Evolutionary conservation across 345 rosid species (phyloP).

Genomic region (Dipteronia dyeriana): DNA sequence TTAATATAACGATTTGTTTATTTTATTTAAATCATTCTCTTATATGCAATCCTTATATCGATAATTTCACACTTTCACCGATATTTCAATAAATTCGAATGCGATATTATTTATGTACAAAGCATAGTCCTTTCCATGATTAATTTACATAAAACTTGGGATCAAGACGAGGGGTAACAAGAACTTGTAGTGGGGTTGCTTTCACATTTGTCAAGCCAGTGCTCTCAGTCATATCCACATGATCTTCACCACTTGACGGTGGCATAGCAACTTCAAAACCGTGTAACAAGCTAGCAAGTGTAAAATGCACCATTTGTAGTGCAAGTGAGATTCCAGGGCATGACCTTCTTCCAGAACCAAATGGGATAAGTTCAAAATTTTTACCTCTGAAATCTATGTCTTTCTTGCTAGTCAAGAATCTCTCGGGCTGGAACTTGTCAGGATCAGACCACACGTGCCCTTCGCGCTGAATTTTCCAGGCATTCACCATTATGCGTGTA

Average conservation of each 20-base stretch:
- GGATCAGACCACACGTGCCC: constrained; percentile 26
- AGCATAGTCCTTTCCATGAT: not conserved
- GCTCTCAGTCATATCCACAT: constrained; percentile 38
- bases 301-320: constrained; percentile 32
- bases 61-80: too few species aligned
- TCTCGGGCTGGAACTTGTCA: constrained; percentile 32
- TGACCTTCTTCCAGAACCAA: constrained; percentile 37
- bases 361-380: constrained; percentile 36
- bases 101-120: not conserved
- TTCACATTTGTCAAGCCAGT: constrained; percentile 34
- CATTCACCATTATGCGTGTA: constrained; percentile 29
- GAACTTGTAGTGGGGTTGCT: constrained; percentile 45
- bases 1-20: too few species aligned
- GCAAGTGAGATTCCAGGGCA: constrained; percentile 39
- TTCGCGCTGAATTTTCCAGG: constrained; percentile 31
- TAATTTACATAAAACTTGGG: constrained; percentile 20
- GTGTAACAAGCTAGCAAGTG: constrained; percentile 43
- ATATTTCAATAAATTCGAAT: too few species aligned
- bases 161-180: constrained; percentile 32
- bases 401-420: constrained; percentile 33
- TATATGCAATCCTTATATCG: too few species aligned
- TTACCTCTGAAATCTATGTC: constrained; percentile 32
- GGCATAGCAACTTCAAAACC: constrained; percentile 34
- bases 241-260: constrained; percentile 20
- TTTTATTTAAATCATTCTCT: too few species aligned